Evolutionary conservation across 495 filamentous ascomycete species (phyloP).

Genomic region (Cladorrhinum samala): DNA sequence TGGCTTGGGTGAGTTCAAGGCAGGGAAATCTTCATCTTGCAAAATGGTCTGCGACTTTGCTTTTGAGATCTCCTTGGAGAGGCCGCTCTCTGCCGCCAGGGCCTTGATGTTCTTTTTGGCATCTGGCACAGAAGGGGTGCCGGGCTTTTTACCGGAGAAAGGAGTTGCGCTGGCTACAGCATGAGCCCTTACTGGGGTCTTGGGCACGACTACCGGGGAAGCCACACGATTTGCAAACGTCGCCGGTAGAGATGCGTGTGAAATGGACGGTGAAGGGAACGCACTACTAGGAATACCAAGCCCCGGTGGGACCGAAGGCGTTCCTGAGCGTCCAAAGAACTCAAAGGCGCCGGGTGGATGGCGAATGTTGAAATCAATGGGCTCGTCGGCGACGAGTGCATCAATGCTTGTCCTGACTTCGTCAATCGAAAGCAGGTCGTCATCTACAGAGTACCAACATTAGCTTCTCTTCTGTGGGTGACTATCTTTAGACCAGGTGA

Average conservation of each 20-base stretch:
- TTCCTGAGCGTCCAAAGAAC: constrained; percentile 44
- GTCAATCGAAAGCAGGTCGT: constrained; percentile 45
- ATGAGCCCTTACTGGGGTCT: constrained; percentile 13
- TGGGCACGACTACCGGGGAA: constrained; percentile 21
- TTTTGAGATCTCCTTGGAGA: constrained; percentile 42
- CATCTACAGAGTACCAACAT: constrained; percentile 40
- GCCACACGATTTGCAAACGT: constrained; percentile 11
- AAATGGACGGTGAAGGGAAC: constrained; percentile 40
- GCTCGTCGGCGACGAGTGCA: constrained; percentile 50
- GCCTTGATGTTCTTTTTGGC: constrained; percentile 44
- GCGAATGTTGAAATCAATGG: constrained; percentile 23
- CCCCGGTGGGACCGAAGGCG: constrained; percentile 61
- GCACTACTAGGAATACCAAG: constrained; percentile 49
- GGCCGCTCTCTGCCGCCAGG: constrained; percentile 37
- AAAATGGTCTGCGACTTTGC: constrained; percentile 38
- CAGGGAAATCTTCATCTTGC: constrained; percentile 56
- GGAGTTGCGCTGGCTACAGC: constrained; percentile 11
- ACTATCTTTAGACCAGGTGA: no score
- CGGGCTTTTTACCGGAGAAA: constrained; percentile 21
- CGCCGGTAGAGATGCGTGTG: constrained; percentile 17
- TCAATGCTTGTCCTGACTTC: constrained; percentile 51
- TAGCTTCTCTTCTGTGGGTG: constrained; percentile 29
- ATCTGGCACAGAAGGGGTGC: constrained; percentile 20
- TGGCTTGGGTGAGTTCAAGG: constrained; percentile 39
- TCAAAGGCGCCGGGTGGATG: constrained; percentile 36